phyloP scores from a whole-genome alignment of 257 asterid species.

The Knoxia roxburghii region DNA sequence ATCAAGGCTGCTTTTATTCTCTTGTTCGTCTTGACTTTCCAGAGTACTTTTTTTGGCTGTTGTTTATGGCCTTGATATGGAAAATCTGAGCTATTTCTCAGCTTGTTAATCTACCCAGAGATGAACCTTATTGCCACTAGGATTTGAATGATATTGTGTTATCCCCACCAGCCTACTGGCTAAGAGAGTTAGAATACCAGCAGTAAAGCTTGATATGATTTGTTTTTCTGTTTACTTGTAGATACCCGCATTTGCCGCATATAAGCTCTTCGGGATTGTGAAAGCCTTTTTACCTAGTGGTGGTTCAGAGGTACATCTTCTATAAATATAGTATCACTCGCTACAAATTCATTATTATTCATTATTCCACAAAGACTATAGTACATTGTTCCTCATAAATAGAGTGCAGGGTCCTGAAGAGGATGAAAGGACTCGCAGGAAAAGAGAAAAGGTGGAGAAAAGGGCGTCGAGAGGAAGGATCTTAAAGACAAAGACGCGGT shows the following conservation, averaged over 20 bases:
- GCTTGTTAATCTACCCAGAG: not conserved
- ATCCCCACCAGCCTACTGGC: not conserved
- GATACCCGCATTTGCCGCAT: constrained; percentile 90
- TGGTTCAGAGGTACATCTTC: constrained; percentile 60
- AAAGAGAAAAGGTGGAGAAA: constrained; percentile 93
- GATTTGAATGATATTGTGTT: not conserved
- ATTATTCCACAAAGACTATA: not conserved
- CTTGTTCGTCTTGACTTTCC: not conserved
- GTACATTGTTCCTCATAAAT: constrained; percentile 3
- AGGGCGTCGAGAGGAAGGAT: constrained; percentile 81
- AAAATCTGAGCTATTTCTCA: not conserved
- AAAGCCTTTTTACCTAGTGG: constrained; percentile 72
- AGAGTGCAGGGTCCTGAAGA: constrained; percentile 65
- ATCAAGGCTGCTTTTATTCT: not conserved
- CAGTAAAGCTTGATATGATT: not conserved
- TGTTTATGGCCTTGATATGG: not conserved
- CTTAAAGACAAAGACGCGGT: constrained; percentile 59
- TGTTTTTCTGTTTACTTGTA: constrained; percentile 19
- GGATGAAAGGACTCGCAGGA: constrained; percentile 78
- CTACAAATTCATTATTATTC: not conserved
- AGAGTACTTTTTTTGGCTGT: not conserved
- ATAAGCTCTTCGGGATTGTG: constrained; percentile 70
- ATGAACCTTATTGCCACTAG: not conserved
- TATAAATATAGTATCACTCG: not conserved
- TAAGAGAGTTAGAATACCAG: not conserved